phyloP scores from a whole-genome alignment of 805 yeast species.

The Peterozyma xylosa region DNA sequence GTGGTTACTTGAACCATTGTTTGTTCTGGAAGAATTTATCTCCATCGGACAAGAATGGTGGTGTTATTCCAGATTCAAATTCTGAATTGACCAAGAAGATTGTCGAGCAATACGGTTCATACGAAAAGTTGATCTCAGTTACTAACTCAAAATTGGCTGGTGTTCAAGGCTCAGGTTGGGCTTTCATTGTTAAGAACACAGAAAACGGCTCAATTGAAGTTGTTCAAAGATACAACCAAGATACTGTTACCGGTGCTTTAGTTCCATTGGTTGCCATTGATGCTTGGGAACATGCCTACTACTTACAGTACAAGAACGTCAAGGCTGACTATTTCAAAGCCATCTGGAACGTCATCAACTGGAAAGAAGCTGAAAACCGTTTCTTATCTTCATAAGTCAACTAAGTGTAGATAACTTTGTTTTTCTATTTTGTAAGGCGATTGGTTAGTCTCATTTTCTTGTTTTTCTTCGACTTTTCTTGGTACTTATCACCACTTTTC shows the following conservation, averaged over 20 bases:
- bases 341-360: constrained; percentile 90
- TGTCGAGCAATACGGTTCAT: constrained; percentile 56
- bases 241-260: constrained; percentile 65
- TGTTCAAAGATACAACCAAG: constrained; percentile 80
- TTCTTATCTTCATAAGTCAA: constrained; percentile 27
- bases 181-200: constrained; percentile 78
- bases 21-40: constrained; percentile 86
- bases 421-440: not conserved
- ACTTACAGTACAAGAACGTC: constrained; percentile 86
- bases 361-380: constrained; percentile 84
- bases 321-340: constrained; percentile 90
- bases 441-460: not conserved
- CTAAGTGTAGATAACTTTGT: not conserved
- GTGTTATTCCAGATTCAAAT: constrained; percentile 48
- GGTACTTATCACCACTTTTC: not conserved
- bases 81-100: constrained; percentile 56
- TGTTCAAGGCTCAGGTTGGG: constrained; percentile 95
- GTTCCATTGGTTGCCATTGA: constrained; percentile 83
- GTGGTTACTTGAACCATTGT: constrained; percentile 83
- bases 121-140: constrained; percentile 56
- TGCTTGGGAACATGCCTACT: constrained; percentile 97
- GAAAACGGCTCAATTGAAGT: constrained; percentile 71
- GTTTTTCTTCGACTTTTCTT: not conserved
- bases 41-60: constrained; percentile 72
- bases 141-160: constrained; percentile 76